phyloP scores from a whole-genome alignment of 352 stramenopile genomes.

The Globisporangium acanthophoron region DNA sequence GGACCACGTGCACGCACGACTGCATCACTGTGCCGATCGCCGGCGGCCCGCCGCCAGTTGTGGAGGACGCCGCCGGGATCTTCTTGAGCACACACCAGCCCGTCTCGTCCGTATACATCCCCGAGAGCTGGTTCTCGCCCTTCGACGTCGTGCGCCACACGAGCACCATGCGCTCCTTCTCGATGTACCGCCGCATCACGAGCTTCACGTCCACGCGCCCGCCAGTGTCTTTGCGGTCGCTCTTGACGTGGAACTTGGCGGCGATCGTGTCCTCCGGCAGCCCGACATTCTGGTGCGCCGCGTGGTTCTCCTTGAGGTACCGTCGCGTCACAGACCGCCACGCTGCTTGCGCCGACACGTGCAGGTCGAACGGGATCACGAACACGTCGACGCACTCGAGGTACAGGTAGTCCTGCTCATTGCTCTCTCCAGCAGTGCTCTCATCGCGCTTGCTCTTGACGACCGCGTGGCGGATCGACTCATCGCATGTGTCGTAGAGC shows the following conservation, averaged over 20 bases:
- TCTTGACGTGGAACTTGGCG: conserved; percentile 30
- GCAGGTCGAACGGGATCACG: conserved; percentile 34
- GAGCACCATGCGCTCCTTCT: conserved; percentile 38
- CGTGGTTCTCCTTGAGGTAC: conserved; percentile 25
- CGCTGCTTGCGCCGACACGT: conserved; percentile 20
- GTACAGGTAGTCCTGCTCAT: conserved; percentile 25
- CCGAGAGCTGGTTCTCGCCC: conserved; percentile 29
- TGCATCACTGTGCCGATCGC: conserved; percentile 14
- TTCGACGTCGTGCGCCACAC: conserved; percentile 44
- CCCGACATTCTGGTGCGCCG: conserved; percentile 17
- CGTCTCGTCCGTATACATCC: conserved; percentile 58
- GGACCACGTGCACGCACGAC: conserved; percentile 12
- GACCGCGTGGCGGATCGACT: conserved; percentile 35
- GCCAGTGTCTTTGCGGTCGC: conserved; percentile 17
- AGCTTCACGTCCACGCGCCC: conserved; percentile 32
- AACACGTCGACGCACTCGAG: conserved; percentile 36
- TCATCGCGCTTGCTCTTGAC: conserved; percentile 18
- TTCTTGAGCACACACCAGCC: conserved; percentile 46
- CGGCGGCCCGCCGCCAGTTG: not conserved
- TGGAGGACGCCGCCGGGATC: conserved; percentile 3
- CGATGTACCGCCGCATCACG: conserved; percentile 43
- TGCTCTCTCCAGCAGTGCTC: not conserved
- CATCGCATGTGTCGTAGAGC: conserved; percentile 29
- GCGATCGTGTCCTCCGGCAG: conserved; percentile 32
- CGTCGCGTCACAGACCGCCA: conserved; percentile 33